Evolutionary conservation across 73 alveolate genomes (phyloP), one percentile per base, ranked within the genome.

Genomic region (Stentor roeselii): DNA sequence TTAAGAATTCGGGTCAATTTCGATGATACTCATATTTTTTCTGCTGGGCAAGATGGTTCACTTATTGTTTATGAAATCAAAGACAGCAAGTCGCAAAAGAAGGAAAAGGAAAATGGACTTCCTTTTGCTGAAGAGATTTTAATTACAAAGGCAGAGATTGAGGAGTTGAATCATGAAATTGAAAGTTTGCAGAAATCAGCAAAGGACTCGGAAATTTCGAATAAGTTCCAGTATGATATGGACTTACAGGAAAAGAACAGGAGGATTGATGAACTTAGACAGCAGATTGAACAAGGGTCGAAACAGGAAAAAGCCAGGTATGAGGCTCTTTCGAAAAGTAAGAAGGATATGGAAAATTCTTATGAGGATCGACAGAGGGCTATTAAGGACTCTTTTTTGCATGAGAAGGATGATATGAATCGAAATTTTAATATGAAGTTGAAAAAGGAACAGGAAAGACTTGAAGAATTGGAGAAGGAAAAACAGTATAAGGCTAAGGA

Each of bases 1-100:
- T 96, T 93, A 39, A 92, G 98, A 75, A 90, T 96, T 59, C 92
- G 97, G 85, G 86, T 96, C 30, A 82, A 97, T 35, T 95, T 93
- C 78, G 99, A 96, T 87, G 98, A 95, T 87, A 40, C 83, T 58
- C 84, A 78, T 58, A 82, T 95, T 3, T 93, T 95, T 60, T 82
- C 97, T 27, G 94, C 92, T 36, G 96, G 97, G 3, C 87, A 90
- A 61, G 99, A 95, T 86, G 99, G 99, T 3, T 60, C 85, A 21
- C 59, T 95, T 59, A 85, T 92, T 60, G 84, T 95, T 38, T 93
- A 87, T 83, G 99, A 95, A 50, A 87, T 95, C 75, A 90, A 93
- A 75, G 96, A 93, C 82, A 91, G 92, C 11, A 89, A 90, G 76
- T 90, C 89, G 21, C 87, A 86, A 87, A 93, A 94, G 78, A 39